These are phyloP conservation scores for Suillus weaverae DNA, from an alignment of 768 basidiomycete species.

Conservation along the genomic window DNA sequence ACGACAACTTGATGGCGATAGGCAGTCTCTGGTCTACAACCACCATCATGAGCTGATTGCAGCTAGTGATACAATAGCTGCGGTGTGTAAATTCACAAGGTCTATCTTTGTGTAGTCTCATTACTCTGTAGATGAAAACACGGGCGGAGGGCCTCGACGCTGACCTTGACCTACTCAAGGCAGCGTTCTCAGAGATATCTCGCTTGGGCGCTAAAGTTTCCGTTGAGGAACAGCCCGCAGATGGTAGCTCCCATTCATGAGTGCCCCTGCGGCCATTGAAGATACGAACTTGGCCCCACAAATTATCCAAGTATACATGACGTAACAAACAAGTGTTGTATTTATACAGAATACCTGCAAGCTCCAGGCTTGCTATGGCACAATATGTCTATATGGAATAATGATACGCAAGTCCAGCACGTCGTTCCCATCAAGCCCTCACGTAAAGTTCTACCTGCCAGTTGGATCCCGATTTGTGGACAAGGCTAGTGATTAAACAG, in stretches of 20 bases:
- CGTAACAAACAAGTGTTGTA: not conserved
- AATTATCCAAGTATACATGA: not conserved
- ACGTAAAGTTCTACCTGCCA: constrained; percentile 47
- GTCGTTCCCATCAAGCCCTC: constrained; percentile 13
- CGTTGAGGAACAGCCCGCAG: constrained; percentile 36
- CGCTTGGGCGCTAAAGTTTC: constrained; percentile 70
- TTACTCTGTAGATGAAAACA: constrained; percentile 71
- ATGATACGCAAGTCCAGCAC: not conserved
- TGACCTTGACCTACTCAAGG: constrained; percentile 78
- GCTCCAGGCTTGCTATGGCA: constrained; percentile 17
- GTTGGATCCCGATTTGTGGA: constrained; percentile 40
- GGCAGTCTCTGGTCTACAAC: constrained; percentile 91
- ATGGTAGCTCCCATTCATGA: not conserved
- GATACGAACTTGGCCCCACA: no score
- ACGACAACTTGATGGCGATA: constrained; percentile 80
- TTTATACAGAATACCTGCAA: constrained; percentile 8
- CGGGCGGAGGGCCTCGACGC: constrained; percentile 83
- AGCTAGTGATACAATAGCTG: constrained; percentile 88
- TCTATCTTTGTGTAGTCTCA: constrained; percentile 8
- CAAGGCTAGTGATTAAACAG: constrained; percentile 39
- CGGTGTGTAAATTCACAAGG: constrained; percentile 45
- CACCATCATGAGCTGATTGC: constrained; percentile 95
- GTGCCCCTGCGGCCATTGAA: not conserved
- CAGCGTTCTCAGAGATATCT: constrained; percentile 85
- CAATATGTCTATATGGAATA: constrained; percentile 9